Evolutionary conservation across 345 rosid genomes (phyloP), one percentile per base, ranked within the genome.

Genomic region (Hevea brasiliensis): DNA sequence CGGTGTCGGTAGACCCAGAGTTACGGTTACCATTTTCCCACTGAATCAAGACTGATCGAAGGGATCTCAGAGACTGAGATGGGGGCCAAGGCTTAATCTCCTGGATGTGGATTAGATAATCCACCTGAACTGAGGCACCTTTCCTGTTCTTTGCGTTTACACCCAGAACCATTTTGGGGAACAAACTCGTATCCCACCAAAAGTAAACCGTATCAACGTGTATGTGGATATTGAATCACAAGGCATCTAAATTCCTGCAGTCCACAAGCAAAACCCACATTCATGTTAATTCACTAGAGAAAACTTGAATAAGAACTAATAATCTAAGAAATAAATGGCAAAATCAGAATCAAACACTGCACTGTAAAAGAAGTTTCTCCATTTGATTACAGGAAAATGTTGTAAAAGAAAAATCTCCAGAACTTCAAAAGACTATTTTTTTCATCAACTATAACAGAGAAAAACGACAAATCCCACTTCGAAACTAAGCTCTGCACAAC

Each of bases 51-150:
- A 90, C 97, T 18, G 98, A 90, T 50, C 97, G 92, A 6, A 94
- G 85, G 27, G 97, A 89, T 72, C 86, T 78, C 60, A 94, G 86
- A 17, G 98, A 90, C 74, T 94, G 97, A 26, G 98, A 90, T 42
- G 98, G 98, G 7, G 98, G 98, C 98, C 98, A 94, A 45, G 97
- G 98, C 83, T 86, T 92, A 84, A 94, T 78, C 65, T 94, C 97
- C 76, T 86, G 91, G 81, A 94, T 78, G 77, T 88, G 90, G 74
- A 94, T 80, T 21, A 85, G 24, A 76, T 92, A 94, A 76, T 85
- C 81, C 45, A 87, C 83, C 60, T 85, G 94, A 65, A 87, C 77
- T 0, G 85, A 70, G 24, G 85, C 71, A 57, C 82, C 84, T 86
- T 84, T 87, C 81, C 78, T 66, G 83, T 57, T 89, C 87, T 87